These are phyloP conservation scores for Podospora comata DNA, from an alignment of 495 filamentous ascomycete genomes.

Conservation along the genomic window DNA sequence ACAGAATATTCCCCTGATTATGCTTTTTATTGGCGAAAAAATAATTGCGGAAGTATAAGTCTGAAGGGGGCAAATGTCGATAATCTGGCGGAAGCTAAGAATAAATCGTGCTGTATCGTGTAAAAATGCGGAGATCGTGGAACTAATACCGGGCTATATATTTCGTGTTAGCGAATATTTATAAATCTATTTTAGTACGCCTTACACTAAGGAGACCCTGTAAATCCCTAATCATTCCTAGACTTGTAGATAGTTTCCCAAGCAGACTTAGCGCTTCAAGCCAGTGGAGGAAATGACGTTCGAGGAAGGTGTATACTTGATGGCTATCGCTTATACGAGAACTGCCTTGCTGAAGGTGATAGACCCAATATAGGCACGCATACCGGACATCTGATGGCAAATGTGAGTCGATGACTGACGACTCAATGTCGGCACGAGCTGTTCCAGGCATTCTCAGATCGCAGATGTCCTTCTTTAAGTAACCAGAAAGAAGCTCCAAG, in stretches of 20 bases:
- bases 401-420: constrained; percentile 20
- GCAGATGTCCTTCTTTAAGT: constrained; percentile 42
- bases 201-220: not conserved
- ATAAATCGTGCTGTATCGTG: too few relatives aligned
- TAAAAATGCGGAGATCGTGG: too few relatives aligned
- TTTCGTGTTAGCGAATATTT: too few relatives aligned
- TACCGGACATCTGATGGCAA: constrained; percentile 33
- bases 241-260: constrained; percentile 26
- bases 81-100: too few relatives aligned
- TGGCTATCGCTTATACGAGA: constrained; percentile 22
- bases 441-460: constrained; percentile 32
- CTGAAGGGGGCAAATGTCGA: too few relatives aligned
- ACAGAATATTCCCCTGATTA: not conserved
- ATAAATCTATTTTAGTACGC: too few relatives aligned
- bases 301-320: constrained; percentile 36
- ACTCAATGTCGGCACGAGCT: constrained; percentile 20
- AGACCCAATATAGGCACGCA: constrained; percentile 46
- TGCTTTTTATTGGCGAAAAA: not conserved
- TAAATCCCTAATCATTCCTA: not conserved
- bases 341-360: constrained; percentile 41
- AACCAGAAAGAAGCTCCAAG: constrained; percentile 33
- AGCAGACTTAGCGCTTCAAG: constrained; percentile 33
- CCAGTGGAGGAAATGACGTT: constrained; percentile 43
- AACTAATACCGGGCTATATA: too few relatives aligned
- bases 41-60: too few relatives aligned